These are phyloP conservation scores for Aspergillus nomiae DNA, from an alignment of 2,329 filamentous ascomycete species.

Conservation along the genomic window DNA sequence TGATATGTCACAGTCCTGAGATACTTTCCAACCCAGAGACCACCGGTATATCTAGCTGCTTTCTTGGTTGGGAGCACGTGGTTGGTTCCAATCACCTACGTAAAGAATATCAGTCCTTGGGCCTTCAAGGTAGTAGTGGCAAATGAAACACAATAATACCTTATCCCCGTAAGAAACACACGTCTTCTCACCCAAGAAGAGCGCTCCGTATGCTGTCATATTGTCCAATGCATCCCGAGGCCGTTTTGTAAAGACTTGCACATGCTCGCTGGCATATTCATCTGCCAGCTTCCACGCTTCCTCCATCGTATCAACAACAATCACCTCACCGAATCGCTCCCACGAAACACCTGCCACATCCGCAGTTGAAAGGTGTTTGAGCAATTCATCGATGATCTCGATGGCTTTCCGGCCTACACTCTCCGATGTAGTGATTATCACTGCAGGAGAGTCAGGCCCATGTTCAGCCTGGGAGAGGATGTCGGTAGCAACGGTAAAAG, in stretches of 20 bases:
- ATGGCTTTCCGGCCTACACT: background rate
- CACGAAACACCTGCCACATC: background rate
- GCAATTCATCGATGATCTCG: background rate
- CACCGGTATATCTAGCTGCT: conserved; percentile 54
- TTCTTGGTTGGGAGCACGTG: conserved; percentile 55
- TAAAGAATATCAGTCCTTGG: background rate
- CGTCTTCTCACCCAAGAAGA: conserved; percentile 56
- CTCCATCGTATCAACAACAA: background rate
- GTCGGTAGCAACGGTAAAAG: background rate
- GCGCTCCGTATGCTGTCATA: conserved; percentile 54
- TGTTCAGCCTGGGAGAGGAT: background rate
- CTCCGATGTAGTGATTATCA: background rate
- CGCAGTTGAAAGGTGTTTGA: background rate
- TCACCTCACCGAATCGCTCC: background rate
- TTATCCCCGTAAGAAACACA: conserved; percentile 59
- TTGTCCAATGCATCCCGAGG: conserved; percentile 53
- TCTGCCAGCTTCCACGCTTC: background rate
- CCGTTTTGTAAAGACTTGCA: conserved; percentile 38
- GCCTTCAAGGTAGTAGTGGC: background rate
- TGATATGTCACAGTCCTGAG: conserved; percentile 57
- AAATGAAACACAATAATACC: conserved; percentile 28
- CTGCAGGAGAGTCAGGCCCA: background rate
- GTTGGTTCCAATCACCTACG: conserved; percentile 55
- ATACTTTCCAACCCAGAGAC: conserved; percentile 59
- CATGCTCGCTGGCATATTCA: background rate